Base-by-base conservation (phyloP, 2,329 filamentous ascomycete species). In the Fusarium sacchari region DNA sequence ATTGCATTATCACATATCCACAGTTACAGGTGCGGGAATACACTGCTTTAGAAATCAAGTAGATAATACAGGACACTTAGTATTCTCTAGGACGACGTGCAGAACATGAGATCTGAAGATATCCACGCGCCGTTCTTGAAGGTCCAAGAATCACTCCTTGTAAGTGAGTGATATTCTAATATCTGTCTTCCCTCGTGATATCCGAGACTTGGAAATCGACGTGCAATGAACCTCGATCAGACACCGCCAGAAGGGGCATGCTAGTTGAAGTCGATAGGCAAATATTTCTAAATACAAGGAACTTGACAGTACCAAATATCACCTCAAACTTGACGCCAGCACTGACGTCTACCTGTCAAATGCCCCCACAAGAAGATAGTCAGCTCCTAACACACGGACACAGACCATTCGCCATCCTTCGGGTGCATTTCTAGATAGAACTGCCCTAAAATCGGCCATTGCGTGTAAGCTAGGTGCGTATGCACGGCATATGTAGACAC, bases 291-390 rank as follows among this genome's bases (percentile, higher is more conserved):
- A 50, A 61, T 53, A 37, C 44, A 59, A 49, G 47, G 44, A 67
- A 61, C 39, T 58, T 49, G 37, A 46, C 26, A 60, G 46, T 43
- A 40, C 44, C 26, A 22, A 28, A 53, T 20, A 53, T 28, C 46
- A 46, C 24, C 43, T 62, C 57, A 46, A 67, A 42, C 49, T 69
- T 68, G 63, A 61, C 52, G 60, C 63, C 66, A 63, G 73, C 61
- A 68, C 42, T 55, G 71, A 72, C 52, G 67, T 72, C 69, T 65
- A 73, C 65, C 44, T 39, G 50, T 43, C 69, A 71, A 72, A 47
- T 47, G 39, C 50, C 42, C 63, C 57, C 42, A 59, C 62, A 60
- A 73, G 66, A 73, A 67, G 64, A 71, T 69, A 68, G 59, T 56
- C 26, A 55, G 59, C 59, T 67, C 55, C 44, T 58, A 62, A 26